phyloP scores from a whole-genome alignment of 2,329 filamentous ascomycete species.

The Stagonosporopsis chrysanthemi region DNA sequence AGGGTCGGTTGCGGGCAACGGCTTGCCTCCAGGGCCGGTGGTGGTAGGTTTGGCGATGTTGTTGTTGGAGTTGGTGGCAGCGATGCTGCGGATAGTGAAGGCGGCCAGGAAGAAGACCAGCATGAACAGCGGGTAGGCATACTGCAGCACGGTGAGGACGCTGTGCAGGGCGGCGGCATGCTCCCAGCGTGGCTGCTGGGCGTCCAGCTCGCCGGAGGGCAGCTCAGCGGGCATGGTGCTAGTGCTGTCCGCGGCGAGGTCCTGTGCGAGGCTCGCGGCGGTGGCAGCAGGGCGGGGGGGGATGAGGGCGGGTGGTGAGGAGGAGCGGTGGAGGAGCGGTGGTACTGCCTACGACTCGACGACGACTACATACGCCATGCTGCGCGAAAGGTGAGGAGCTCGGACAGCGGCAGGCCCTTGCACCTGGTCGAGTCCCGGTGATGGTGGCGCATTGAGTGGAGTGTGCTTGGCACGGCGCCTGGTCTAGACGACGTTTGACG shows the following conservation, averaged over 20 bases:
- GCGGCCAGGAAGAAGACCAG: conserved; percentile 69
- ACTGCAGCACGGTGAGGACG: conserved; percentile 55
- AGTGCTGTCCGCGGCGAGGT: conserved; percentile 21
- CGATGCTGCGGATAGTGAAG: conserved; percentile 68
- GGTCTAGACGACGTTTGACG: conserved; percentile 9
- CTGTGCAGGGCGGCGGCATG: conserved; percentile 29
- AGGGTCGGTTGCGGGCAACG: conserved; percentile 71
- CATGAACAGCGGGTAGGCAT: conserved; percentile 69
- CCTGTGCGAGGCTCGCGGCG: conserved; percentile 18
- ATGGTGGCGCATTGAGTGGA: conserved; percentile 19
- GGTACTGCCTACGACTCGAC: conserved; percentile 13
- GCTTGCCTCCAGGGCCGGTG: conserved; percentile 87
- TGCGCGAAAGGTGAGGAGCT: conserved; percentile 9
- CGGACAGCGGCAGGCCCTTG: conserved; percentile 1
- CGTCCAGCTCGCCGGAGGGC: conserved; percentile 14
- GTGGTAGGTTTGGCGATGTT: conserved; percentile 57
- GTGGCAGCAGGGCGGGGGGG: conserved; percentile 4
- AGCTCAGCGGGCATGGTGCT: conserved; percentile 27
- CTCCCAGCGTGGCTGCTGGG: conserved; percentile 26
- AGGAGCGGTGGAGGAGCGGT: conserved; percentile 15
- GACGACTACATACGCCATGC: conserved; percentile 12
- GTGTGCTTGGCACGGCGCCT: conserved; percentile 9
- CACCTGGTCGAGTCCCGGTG: conserved; percentile 11
- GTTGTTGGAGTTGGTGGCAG: conserved; percentile 56
- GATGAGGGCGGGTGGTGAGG: conserved; percentile 7